Percentiles rank a stretch among this genome's conserved stretches.
These are phyloP conservation scores for Stephanocyclus meneghinianus DNA, from an alignment of 352 stramenopile species.

Conservation along the genomic window DNA sequence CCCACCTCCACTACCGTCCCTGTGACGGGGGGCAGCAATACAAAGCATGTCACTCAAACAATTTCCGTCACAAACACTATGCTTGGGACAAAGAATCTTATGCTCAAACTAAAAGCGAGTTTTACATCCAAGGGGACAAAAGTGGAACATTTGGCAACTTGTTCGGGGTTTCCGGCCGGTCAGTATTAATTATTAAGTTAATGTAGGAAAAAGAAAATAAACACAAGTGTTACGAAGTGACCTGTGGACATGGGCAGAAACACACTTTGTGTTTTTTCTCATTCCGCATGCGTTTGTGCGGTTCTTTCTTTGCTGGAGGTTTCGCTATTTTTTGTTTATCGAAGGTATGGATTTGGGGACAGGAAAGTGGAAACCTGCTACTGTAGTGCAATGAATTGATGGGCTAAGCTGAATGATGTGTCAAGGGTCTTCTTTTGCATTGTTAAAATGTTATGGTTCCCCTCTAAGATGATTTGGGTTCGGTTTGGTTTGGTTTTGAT, in stretches of 20 bases:
- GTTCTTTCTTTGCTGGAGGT: too few species aligned
- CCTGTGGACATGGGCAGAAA: too few species aligned
- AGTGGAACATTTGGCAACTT: constrained; percentile 82
- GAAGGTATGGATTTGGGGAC: neutral
- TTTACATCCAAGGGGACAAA: constrained; percentile 81
- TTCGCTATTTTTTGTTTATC: neutral
- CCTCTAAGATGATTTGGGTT: too few species aligned
- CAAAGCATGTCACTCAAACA: constrained; percentile 88
- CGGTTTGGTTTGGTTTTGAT: too few species aligned
- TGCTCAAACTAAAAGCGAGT: constrained; percentile 85
- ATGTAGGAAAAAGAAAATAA: neutral
- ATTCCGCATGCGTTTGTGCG: too few species aligned
- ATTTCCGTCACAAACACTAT: constrained; percentile 95
- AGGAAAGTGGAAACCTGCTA: too few species aligned
- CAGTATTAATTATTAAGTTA: constrained; percentile 60
- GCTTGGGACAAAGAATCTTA: constrained; percentile 90
- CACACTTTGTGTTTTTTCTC: too few species aligned
- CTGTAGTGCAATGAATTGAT: too few species aligned
- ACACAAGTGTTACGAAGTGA: too few species aligned
- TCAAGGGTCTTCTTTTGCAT: too few species aligned
- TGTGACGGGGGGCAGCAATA: constrained; percentile 76
- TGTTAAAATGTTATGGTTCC: too few species aligned
- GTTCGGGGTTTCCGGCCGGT: constrained; percentile 74
- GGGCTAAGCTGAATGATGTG: too few species aligned
- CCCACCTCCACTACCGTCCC: constrained; percentile 89